Base-by-base conservation (phyloP, 1,284 basidiomycete genomes). In the Marasmius oreades region DNA sequence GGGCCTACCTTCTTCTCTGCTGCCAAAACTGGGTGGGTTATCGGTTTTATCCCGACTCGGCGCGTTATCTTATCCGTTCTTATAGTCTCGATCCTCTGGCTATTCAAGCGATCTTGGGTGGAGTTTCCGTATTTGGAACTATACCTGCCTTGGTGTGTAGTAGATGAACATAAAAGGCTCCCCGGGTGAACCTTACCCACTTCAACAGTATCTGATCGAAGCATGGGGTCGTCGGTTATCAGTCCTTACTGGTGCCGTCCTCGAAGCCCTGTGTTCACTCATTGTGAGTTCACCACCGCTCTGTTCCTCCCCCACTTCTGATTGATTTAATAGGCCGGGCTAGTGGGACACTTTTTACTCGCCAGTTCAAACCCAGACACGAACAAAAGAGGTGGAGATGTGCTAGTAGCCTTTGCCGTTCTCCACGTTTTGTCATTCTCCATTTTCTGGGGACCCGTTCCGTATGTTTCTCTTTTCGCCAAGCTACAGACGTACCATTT, bases 1-100 rank as follows among this genome's bases (percentile, higher is more conserved):
- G 90, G 89, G 10, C 88, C 92, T 56, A 88, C 86, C 0, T 93
- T 93, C 78, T 93, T 93, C 77, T 74, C 88, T 67, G 84, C 79
- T 58, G 86, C 90, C 11, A 84, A 86, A 42, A 87, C 88, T 8
- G 65, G 75, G 80, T 83, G 64, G 61, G 77, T 59, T 42, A n/a
- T n/a, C n/a, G n/a, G n/a, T 48, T 14, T 10, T 16, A 23, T 22
- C 39, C 34, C 3, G 18, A 14, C 51, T 44, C 51, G 14, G 23
- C 16, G 16, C 8, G 18, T 6, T 28, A 31, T n/a, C 10, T 22
- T 57, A 47, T n/a, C 48, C 20, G 42, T 37, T 16, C 23, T 33
- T 51, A 14, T 45, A 84, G 80, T 23, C 73, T 92, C 55, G 79
- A 78, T 16, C 83, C 89, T 0, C 91, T 88, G 70, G 77, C 84